These are phyloP conservation scores for Mortierella sp. DNA, from an alignment of 371 early-diverging fungal genomes.

Conservation along the genomic window DNA sequence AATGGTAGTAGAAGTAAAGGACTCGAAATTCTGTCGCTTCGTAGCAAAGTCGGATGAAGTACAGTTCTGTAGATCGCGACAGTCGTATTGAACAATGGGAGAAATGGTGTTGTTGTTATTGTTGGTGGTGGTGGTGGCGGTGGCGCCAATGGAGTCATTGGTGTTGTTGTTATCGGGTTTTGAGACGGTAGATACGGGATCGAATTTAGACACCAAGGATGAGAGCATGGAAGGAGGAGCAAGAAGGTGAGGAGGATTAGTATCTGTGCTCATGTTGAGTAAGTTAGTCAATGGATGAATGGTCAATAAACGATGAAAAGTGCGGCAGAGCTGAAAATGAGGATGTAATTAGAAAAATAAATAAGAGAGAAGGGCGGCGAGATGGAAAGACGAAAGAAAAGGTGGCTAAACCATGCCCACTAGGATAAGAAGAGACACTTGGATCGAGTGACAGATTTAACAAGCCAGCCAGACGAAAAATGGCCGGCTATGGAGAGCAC, in stretches of 20 bases:
- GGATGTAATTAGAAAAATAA: background rate
- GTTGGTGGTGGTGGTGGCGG: background rate
- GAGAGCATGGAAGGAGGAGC: conserved; percentile 10
- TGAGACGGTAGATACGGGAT: background rate
- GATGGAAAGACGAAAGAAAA: background rate
- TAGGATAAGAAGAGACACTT: background rate
- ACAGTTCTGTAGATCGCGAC: background rate
- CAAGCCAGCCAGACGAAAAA: background rate
- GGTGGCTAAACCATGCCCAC: background rate
- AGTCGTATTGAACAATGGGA: background rate
- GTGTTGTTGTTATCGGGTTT: conserved; percentile 1
- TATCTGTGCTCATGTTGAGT: conserved; percentile 13
- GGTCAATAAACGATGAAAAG: background rate
- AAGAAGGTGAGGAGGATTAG: conserved; percentile 12
- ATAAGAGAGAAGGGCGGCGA: background rate
- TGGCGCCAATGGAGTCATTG: background rate
- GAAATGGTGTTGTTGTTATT: background rate
- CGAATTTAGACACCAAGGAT: background rate
- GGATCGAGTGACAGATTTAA: background rate
- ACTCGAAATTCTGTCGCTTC: background rate
- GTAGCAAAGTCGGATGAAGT: background rate
- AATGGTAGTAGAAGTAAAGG: background rate
- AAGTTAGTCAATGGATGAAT: background rate
- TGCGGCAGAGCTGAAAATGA: background rate
- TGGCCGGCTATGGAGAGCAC: background rate